Evolutionary conservation across 331 rosid species (phyloP).

Genomic region (Erythrophleum ivorense): DNA sequence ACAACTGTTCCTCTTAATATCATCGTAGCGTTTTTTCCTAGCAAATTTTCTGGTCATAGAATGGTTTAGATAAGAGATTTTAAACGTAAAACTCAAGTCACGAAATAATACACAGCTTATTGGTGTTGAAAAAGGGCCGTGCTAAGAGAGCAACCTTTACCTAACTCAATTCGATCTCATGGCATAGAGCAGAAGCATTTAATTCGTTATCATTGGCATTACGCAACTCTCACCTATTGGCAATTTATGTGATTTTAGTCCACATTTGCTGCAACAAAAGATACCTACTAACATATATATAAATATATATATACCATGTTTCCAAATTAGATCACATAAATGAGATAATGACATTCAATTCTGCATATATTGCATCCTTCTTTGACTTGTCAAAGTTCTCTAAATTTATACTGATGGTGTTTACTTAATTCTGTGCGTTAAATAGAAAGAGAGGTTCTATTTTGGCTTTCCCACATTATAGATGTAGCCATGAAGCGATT

Average conservation of each 20-base stretch:
- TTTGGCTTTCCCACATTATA: too few relatives aligned
- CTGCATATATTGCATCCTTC: too few relatives aligned
- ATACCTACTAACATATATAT: not conserved
- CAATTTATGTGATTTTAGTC: not conserved
- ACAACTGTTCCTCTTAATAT: not conserved
- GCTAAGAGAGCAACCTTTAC: slow-evolving; percentile 8
- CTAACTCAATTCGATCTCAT: not conserved
- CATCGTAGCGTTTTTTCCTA: not conserved
- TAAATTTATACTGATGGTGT: too few relatives aligned
- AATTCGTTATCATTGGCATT: not conserved
- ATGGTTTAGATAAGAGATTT: not conserved
- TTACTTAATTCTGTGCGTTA: too few relatives aligned
- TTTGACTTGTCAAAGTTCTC: too few relatives aligned
- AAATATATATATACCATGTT: too few relatives aligned
- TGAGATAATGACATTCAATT: too few relatives aligned
- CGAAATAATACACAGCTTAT: not conserved
- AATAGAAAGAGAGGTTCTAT: too few relatives aligned
- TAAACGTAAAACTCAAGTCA: not conserved
- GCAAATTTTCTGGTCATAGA: not conserved
- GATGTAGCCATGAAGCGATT: too few relatives aligned
- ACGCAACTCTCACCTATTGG: not conserved
- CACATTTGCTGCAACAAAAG: not conserved
- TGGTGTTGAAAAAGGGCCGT: not conserved
- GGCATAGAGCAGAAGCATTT: not conserved
- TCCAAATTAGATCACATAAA: too few relatives aligned